These are phyloP conservation scores for Elongisporangium anandrum DNA, from an alignment of 352 stramenopile genomes.

Conservation along the genomic window DNA sequence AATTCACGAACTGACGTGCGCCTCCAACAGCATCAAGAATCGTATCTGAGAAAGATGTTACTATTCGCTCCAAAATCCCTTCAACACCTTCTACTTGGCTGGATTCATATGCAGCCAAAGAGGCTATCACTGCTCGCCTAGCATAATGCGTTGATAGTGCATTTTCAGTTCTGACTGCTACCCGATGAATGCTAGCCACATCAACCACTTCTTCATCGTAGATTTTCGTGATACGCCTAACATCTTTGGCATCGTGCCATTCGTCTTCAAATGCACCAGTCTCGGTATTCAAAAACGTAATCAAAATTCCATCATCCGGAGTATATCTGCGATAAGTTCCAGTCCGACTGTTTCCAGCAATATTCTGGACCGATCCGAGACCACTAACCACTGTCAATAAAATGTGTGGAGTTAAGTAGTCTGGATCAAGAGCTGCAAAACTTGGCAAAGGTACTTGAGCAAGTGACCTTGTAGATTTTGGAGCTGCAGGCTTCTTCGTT, in stretches of 20 bases:
- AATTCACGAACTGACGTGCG: slow-evolving; percentile 66
- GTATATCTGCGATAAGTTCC: slow-evolving; percentile 61
- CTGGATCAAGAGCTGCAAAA: slow-evolving; percentile 62
- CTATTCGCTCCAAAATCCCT: not conserved
- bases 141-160: slow-evolving; percentile 83
- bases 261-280: slow-evolving; percentile 84
- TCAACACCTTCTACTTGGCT: not conserved
- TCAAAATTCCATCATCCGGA: slow-evolving; percentile 57
- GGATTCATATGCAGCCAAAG: not conserved
- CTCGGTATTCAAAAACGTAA: slow-evolving; percentile 85
- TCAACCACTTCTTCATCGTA: slow-evolving; percentile 72
- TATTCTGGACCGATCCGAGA: slow-evolving; percentile 60
- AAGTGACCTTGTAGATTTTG: not conserved
- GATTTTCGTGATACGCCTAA: slow-evolving; percentile 73
- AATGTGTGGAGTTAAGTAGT: slow-evolving; percentile 69
- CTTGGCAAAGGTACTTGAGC: slow-evolving; percentile 8
- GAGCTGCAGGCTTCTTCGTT: slow-evolving; percentile 12
- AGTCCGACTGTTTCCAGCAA: slow-evolving; percentile 60
- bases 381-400: slow-evolving; percentile 76
- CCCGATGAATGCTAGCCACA: slow-evolving; percentile 69
- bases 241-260: slow-evolving; percentile 67
- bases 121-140: slow-evolving; percentile 27
- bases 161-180: slow-evolving; percentile 73
- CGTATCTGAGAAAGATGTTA: slow-evolving; percentile 17
- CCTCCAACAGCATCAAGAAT: slow-evolving; percentile 58